Evolutionary conservation across 495 filamentous ascomycete species (phyloP), one percentile per base, ranked within the genome.

Genomic region (Hypomontagnella monticulosa): DNA sequence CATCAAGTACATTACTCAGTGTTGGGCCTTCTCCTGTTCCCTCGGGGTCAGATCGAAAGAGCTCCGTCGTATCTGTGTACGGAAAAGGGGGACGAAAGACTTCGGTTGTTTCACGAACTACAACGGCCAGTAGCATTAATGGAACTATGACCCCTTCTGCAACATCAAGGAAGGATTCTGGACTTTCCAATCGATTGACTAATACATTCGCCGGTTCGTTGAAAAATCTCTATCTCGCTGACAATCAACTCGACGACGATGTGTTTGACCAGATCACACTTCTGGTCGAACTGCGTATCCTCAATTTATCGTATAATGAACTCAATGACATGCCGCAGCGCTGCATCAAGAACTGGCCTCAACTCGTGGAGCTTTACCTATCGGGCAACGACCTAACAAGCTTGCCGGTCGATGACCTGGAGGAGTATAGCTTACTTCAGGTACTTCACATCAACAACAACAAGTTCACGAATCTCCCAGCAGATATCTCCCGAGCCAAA

Each of bases 231-330:
- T 93, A 89, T 66, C 83, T 99, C 48, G 96, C 95, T 4, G 95
- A 99, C 73, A 99, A 99, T 71, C 85, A 92, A 60, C 80, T 99
- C 9, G 89, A 92, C 48, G 95, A 98, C 69, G 95, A 98, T 61
- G 89, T 95, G 2, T 97, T 97, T 69, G 92, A 97, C 62, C 91
- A 97, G 71, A 81, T 98, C 30, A 89, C 86, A 0, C 81, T 92
- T 19, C 85, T 99, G 10, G 83, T 88, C 1, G 96, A 97, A 72
- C 76, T 99, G 48, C 88, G 95, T 11, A 82, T 96, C 40, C 81
- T 99, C 46, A 99, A 99, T 65, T 80, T 99, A 15, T 97, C 93
- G 0, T 97, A 97, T 74, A 99, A 99, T 67, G 89, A 92, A 51
- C 79, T 99, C 40, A 93, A 88, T 63, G 95, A 99, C 66, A 87